Evolutionary conservation across 2,329 filamentous ascomycete species (phyloP), one percentile per base, ranked within the genome.

Genomic region (Lachnellula arida): DNA sequence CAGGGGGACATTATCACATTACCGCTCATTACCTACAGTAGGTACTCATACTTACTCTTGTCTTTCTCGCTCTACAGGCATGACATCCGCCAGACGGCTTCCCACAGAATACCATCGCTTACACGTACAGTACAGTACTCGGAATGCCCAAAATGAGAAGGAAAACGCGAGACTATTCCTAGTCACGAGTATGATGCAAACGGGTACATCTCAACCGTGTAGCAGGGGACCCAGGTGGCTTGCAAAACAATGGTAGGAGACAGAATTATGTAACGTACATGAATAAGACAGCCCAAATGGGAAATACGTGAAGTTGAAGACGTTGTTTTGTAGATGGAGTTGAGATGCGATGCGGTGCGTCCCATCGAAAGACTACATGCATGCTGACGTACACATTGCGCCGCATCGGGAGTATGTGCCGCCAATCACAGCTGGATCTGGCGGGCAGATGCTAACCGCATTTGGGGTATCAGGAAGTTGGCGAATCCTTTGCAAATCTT

Each of bases 31-130:
- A 32, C 28, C 28, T 32, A 43, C 40, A 22, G 15, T 15, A 17
- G 34, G 5, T 42, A 19, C 15, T 42, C 39, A 42, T 44, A 52
- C 61, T 47, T 71, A 81, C 79, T 56, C 77, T 76, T 58, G 81
- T 79, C 68, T 82, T 82, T 62, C 79, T 76, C 64, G 78, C 75
- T 60, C 80, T 75, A 63, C 80, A 82, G 60, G 73, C 78, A 60
- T 77, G 79, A 67, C 80, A 82, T 42, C 78, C 79, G 65, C 79
- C 80, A 39, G 79, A 81, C 44, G 80, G 79, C 63, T 81, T 81
- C 5, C 80, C 79, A 61, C 80, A 81, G 63, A 81, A 82, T 5
- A 82, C 79, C 80, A 82, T 82, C 8, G 15, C 37, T 15, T 40
- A 17, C 8, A 40, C n/a, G 15, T n/a, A 32, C n/a, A 40, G 5